Conservation (phyloP, 2,329 filamentous ascomycete genomes). For the Dothideomycetes sp. region DNA sequence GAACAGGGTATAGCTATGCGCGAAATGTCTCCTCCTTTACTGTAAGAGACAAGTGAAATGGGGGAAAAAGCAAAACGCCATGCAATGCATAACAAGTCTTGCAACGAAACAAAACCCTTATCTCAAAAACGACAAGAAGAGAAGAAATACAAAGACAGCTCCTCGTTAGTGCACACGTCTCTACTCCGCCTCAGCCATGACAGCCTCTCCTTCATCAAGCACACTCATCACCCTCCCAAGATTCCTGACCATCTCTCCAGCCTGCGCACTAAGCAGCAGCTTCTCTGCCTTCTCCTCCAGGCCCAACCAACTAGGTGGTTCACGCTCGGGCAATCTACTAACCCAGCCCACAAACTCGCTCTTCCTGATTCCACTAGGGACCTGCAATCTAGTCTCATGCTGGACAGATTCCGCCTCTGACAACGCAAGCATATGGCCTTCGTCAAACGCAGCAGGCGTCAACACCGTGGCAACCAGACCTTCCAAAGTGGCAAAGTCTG, state of each 20-base stretch:
- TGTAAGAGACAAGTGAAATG: neutral
- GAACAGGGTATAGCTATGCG: neutral
- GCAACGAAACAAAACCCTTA: no score
- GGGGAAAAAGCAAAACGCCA: no score
- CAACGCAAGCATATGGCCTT: slow-evolving; percentile 80
- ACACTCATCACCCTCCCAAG: slow-evolving; percentile 75
- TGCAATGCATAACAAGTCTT: no score
- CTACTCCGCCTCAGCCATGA: slow-evolving; percentile 41
- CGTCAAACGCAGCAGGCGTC: slow-evolving; percentile 81
- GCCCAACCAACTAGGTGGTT: slow-evolving; percentile 90
- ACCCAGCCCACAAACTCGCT: slow-evolving; percentile 88
- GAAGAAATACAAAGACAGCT: no score
- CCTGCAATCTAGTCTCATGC: slow-evolving; percentile 37
- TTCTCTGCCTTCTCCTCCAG: slow-evolving; percentile 96
- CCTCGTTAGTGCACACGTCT: neutral
- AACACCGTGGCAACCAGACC: slow-evolving; percentile 67
- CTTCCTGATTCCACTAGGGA: slow-evolving; percentile 72
- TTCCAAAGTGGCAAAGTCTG: slow-evolving; percentile 64
- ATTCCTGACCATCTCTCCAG: slow-evolving; percentile 72
- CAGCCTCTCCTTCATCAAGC: slow-evolving; percentile 86
- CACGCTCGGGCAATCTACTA: slow-evolving; percentile 80
- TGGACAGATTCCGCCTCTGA: slow-evolving; percentile 32
- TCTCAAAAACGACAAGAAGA: no score
- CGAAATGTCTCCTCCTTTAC: neutral
- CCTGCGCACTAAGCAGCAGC: slow-evolving; percentile 77